Evolutionary conservation across 2,329 filamentous ascomycete species (phyloP).

Genomic region (Aspergillus brunneoviolaceus): DNA sequence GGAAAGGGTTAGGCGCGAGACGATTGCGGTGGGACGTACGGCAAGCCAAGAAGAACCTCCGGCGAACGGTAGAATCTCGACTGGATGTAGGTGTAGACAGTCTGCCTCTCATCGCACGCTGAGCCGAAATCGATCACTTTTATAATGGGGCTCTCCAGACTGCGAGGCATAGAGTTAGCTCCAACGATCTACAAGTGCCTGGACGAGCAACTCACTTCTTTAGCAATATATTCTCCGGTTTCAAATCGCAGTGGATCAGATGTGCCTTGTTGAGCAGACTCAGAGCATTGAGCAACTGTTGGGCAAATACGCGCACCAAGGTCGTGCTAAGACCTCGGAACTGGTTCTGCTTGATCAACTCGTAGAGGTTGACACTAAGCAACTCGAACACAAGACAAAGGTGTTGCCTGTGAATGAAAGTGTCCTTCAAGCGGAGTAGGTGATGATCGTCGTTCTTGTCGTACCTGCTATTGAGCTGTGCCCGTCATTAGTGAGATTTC

Average conservation of each 20-base stretch:
- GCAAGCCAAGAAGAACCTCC: slow-evolving; percentile 89
- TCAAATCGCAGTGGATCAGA: slow-evolving; percentile 95
- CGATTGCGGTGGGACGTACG: slow-evolving; percentile 45
- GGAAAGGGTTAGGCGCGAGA: not conserved
- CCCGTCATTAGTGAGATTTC: slow-evolving; percentile 21
- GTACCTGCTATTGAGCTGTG: slow-evolving; percentile 90
- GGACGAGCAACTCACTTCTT: slow-evolving; percentile 67
- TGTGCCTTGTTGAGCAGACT: slow-evolving; percentile 93
- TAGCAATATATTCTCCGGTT: slow-evolving; percentile 94
- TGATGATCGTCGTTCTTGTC: slow-evolving; percentile 99
- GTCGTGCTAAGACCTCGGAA: slow-evolving; percentile 97
- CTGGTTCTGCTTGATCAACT: slow-evolving; percentile 99
- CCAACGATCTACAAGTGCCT: not conserved
- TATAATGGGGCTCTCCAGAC: slow-evolving; percentile 95
- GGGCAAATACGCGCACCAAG: slow-evolving; percentile 92
- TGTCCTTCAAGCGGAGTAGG: slow-evolving; percentile 89
- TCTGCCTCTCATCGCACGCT: slow-evolving; percentile 95
- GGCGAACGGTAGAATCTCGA: slow-evolving; percentile 97
- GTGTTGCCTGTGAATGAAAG: slow-evolving; percentile 97
- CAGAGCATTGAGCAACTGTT: slow-evolving; percentile 90
- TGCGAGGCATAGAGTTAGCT: slow-evolving; percentile 27
- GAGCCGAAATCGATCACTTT: slow-evolving; percentile 99
- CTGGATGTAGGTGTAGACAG: slow-evolving; percentile 98
- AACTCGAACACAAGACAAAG: slow-evolving; percentile 95
- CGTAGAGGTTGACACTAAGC: slow-evolving; percentile 94